Evolutionary conservation across 306 rosid species (phyloP).

Genomic region (Cicer judaicum): DNA sequence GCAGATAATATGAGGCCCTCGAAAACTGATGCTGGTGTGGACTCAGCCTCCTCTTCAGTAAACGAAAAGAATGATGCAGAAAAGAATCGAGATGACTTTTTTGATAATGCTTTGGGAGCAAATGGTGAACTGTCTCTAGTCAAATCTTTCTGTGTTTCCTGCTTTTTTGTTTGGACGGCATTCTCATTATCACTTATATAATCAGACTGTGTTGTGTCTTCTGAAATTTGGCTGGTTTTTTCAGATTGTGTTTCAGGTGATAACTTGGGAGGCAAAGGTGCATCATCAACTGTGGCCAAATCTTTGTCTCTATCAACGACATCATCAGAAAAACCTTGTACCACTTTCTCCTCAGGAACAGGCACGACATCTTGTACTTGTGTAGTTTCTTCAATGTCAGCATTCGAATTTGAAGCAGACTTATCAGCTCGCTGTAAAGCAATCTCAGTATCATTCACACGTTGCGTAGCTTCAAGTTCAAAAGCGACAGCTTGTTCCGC

Average conservation of each 20-base stretch:
- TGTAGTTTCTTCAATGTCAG: constrained; percentile 58
- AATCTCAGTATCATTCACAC: constrained; percentile 82
- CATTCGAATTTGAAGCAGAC: constrained; percentile 52
- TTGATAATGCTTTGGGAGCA: constrained; percentile 74
- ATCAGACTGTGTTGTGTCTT: constrained; percentile 53
- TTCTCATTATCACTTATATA: constrained; percentile 73
- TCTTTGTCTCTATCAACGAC: constrained; percentile 58
- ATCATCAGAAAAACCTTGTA: constrained; percentile 60
- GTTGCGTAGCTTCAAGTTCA: constrained; percentile 84
- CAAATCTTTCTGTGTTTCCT: constrained; percentile 82
- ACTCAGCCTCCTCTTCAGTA: constrained; percentile 77
- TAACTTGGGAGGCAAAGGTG: constrained; percentile 55
- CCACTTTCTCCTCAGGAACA: constrained; percentile 56
- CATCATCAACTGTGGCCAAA: constrained; percentile 55
- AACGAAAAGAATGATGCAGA: constrained; percentile 96
- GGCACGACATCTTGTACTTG: constrained; percentile 59
- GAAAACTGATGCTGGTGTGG: constrained; percentile 77
- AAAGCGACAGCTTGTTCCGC: constrained; percentile 98
- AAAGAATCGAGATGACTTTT: constrained; percentile 97
- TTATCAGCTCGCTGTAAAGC: constrained; percentile 74
- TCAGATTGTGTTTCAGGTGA: constrained; percentile 59
- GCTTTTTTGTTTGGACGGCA: constrained; percentile 70
- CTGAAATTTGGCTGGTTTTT: constrained; percentile 55
- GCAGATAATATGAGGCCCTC: constrained; percentile 63
- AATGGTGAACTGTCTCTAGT: constrained; percentile 71